Evolutionary conservation across 805 yeast species (phyloP).

Genomic region (Ogataea allantospora): DNA sequence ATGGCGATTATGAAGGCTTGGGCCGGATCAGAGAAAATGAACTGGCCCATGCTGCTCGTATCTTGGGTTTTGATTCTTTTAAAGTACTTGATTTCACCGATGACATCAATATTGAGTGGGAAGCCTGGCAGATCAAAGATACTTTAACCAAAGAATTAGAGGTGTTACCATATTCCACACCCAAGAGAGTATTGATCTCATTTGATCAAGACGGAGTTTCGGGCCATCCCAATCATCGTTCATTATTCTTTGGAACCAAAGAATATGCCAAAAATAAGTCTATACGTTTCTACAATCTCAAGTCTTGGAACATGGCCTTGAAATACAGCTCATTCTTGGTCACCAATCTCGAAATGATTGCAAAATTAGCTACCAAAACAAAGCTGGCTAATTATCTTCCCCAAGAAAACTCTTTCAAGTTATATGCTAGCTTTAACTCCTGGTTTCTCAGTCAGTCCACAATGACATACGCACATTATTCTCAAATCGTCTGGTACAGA

Average conservation of each 20-base stretch:
- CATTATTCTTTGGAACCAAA: slow-evolving; percentile 53
- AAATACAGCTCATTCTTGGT: slow-evolving; percentile 51
- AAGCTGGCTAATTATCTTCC: neutral
- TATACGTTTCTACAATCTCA: slow-evolving; percentile 27
- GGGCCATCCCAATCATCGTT: slow-evolving; percentile 80
- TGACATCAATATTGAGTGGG: slow-evolving; percentile 70
- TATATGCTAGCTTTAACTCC: slow-evolving; percentile 40
- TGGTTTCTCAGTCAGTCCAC: slow-evolving; percentile 53
- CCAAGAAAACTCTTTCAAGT: slow-evolving; percentile 29
- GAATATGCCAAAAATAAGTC: slow-evolving; percentile 28
- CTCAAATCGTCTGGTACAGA: slow-evolving; percentile 96
- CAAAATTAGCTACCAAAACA: slow-evolving; percentile 18
- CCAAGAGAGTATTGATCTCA: slow-evolving; percentile 53
- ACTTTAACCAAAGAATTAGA: slow-evolving; percentile 31
- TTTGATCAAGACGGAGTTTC: slow-evolving; percentile 86
- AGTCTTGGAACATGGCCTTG: slow-evolving; percentile 33
- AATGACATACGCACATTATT: slow-evolving; percentile 77
- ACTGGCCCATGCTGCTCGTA: slow-evolving; percentile 49
- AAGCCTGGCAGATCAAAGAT: slow-evolving; percentile 37
- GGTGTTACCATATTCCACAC: slow-evolving; percentile 16
- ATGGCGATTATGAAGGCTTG: slow-evolving; percentile 73
- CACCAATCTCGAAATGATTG: slow-evolving; percentile 37
- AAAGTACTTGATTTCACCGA: slow-evolving; percentile 58
- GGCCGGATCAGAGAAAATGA: slow-evolving; percentile 67
- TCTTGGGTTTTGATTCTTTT: slow-evolving; percentile 50